These are phyloP conservation scores for Podospora pseudopauciseta DNA, from an alignment of 495 filamentous ascomycete species.

Conservation along the genomic window DNA sequence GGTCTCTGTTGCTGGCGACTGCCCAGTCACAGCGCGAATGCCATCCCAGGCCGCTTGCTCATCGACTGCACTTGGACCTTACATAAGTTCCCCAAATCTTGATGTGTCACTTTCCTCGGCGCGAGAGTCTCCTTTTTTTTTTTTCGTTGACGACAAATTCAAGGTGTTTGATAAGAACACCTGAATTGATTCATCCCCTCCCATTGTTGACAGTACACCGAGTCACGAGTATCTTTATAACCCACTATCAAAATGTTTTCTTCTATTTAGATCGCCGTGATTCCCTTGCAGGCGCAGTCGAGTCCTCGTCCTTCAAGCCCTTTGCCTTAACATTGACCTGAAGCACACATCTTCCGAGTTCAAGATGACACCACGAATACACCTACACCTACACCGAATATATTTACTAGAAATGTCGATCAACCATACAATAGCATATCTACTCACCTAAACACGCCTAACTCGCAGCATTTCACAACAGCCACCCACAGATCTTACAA, in stretches of 20 bases:
- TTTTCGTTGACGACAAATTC: not conserved
- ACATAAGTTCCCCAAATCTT: conserved; percentile 4
- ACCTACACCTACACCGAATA: conserved; percentile 30
- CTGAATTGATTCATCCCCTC: not conserved
- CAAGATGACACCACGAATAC: conserved; percentile 63
- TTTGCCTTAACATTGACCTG: not conserved
- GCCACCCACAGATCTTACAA: not conserved
- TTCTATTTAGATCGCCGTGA: conserved; percentile 13
- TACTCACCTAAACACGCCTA: not conserved
- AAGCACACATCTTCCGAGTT: not conserved
- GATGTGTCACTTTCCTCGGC: not conserved
- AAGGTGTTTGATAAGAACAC: not conserved
- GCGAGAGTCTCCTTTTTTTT: not conserved
- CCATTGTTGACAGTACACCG: not conserved
- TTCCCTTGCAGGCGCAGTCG: not conserved
- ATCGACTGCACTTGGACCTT: not conserved
- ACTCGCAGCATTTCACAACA: not conserved
- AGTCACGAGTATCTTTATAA: not conserved
- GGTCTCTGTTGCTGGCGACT: not conserved
- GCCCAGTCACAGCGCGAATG: not conserved
- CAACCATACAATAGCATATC: not conserved
- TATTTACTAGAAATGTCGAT: not conserved
- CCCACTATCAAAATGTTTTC: conserved; percentile 16
- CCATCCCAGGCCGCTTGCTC: not conserved
- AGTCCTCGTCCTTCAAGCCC: not conserved